These are phyloP conservation scores for Thielaviopsis euricoi DNA, from an alignment of 2,329 filamentous ascomycete genomes.

Conservation along the genomic window DNA sequence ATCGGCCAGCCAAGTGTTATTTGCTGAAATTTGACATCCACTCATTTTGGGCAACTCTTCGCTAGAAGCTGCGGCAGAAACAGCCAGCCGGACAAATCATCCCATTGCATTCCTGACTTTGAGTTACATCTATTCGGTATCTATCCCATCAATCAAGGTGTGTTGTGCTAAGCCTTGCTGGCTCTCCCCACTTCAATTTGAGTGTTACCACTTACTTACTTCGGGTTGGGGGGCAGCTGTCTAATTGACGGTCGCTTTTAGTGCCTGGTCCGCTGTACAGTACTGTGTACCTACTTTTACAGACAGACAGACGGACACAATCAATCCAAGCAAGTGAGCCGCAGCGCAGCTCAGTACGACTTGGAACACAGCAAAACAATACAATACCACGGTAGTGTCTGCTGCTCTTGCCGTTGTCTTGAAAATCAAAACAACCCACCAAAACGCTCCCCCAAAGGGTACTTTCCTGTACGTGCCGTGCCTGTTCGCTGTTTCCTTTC, in stretches of 20 bases:
- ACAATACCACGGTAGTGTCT: background rate
- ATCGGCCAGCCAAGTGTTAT: background rate
- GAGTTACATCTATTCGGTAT: conserved; percentile 1
- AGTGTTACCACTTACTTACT: too few species aligned
- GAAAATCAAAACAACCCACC: too few species aligned
- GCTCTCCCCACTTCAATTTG: background rate
- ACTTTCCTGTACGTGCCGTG: too few species aligned
- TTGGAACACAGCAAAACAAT: background rate
- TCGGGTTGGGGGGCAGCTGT: too few species aligned
- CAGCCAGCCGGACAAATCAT: background rate
- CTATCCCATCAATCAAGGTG: conserved; percentile 1
- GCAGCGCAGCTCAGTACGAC: background rate
- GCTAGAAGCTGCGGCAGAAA: background rate
- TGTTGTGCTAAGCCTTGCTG: conserved; percentile 1
- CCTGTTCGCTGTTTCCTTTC: too few species aligned
- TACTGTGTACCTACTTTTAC: too few species aligned
- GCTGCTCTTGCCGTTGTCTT: background rate
- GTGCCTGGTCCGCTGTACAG: too few species aligned
- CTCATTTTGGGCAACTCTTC: background rate
- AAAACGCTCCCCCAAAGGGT: too few species aligned
- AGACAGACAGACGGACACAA: too few species aligned
- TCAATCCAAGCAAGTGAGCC: too few species aligned
- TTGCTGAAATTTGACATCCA: background rate
- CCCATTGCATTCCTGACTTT: background rate
- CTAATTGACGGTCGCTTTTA: too few species aligned